These are phyloP conservation scores for barley (Hordeum vulgare) DNA, from an alignment of 176 grass and related monocot species.

Conservation along the genomic window DNA sequence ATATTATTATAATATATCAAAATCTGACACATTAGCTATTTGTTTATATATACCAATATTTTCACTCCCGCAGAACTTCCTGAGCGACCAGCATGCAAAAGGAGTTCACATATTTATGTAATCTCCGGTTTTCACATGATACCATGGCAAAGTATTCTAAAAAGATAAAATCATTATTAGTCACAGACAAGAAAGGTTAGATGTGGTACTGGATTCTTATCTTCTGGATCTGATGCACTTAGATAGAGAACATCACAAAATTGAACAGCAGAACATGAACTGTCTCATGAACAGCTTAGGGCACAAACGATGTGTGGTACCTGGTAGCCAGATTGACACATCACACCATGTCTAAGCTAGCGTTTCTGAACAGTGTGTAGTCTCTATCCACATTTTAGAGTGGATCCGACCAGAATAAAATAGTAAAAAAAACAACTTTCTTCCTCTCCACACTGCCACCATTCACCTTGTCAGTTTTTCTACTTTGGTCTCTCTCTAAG, in stretches of 20 bases:
- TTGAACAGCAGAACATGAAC: not conserved
- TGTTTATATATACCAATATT: not conserved
- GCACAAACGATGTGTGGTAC: not conserved
- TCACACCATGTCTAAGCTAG: not conserved
- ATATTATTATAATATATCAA: not conserved
- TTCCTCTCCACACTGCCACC: too few species aligned
- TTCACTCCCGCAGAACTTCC: not conserved
- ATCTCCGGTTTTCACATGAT: not conserved
- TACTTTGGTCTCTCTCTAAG: too few species aligned
- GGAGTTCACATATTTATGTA: not conserved
- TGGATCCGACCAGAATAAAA: too few species aligned
- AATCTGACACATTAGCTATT: not conserved
- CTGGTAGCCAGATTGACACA: not conserved
- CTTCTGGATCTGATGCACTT: not conserved
- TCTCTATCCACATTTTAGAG: too few species aligned
- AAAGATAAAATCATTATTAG: not conserved
- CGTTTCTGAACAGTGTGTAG: not conserved
- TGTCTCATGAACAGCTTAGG: not conserved
- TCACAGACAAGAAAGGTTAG: not conserved
- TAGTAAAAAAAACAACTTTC: too few species aligned
- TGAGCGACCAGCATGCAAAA: not conserved
- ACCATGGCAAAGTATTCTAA: not conserved
- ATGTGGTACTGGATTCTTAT: not conserved
- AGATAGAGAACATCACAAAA: not conserved
- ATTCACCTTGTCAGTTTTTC: too few species aligned